Evolutionary conservation across 331 rosid genomes (phyloP).

Genomic region (Arachis monticola): DNA sequence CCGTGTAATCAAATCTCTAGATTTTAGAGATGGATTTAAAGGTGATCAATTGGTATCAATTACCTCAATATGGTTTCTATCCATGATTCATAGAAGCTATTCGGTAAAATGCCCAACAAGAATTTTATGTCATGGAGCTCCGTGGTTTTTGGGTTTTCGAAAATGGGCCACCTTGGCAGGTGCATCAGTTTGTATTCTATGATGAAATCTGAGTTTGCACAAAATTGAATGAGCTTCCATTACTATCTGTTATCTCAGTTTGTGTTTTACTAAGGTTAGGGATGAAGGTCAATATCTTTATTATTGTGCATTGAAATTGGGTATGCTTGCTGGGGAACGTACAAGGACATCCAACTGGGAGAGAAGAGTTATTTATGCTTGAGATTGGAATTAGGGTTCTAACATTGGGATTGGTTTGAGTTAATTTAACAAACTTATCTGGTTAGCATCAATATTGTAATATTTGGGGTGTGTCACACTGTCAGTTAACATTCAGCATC

Average conservation of each 20-base stretch:
- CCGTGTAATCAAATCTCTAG: slow-evolving; percentile 48
- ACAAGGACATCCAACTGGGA: no score
- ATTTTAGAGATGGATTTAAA: slow-evolving; percentile 52
- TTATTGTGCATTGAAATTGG: slow-evolving; percentile 48
- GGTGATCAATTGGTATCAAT: slow-evolving; percentile 52
- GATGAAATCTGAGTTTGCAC: slow-evolving; percentile 37
- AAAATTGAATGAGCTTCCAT: slow-evolving; percentile 43
- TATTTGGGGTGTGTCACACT: no score
- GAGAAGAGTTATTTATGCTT: no score
- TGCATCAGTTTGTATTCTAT: slow-evolving; percentile 44
- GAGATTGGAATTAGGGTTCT: no score
- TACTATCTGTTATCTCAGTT: slow-evolving; percentile 49
- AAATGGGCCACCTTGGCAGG: slow-evolving; percentile 40
- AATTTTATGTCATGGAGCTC: slow-evolving; percentile 60
- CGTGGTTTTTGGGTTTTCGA: slow-evolving; percentile 52
- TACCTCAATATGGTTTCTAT: slow-evolving; percentile 43
- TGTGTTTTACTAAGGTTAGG: slow-evolving; percentile 32
- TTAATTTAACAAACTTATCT: no score
- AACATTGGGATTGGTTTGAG: no score
- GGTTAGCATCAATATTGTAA: no score
- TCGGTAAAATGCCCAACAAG: slow-evolving; percentile 52
- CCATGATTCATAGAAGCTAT: slow-evolving; percentile 48
- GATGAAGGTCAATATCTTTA: slow-evolving; percentile 51
- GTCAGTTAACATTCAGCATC: no score
- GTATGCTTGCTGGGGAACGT: slow-evolving; percentile 38